Percentiles rank a stretch among this genome's conserved stretches.
Evolutionary conservation across 345 rosid species (phyloP).

Genomic region (Corchorus olitorius): DNA sequence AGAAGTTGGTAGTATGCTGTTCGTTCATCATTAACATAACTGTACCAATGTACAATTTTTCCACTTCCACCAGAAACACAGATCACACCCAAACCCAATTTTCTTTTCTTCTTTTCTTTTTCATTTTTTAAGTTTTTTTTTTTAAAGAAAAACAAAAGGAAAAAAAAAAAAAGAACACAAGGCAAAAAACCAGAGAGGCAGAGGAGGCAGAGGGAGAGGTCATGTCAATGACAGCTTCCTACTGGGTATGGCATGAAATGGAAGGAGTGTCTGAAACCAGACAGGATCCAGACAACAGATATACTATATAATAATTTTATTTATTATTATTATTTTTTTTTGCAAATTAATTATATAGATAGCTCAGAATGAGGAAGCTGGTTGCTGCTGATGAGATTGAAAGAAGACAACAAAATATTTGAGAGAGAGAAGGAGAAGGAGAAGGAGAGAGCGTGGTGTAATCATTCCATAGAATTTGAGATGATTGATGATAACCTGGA

Average conservation of each 20-base stretch:
- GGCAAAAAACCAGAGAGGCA: not conserved
- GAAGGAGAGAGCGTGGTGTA: conserved; percentile 19
- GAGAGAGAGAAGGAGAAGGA: not conserved
- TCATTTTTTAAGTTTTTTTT: no score
- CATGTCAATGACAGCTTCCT: conserved; percentile 27
- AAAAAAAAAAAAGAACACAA: no score
- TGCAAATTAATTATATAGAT: no score
- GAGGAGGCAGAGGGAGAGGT: conserved; percentile 2
- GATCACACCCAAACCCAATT: not conserved
- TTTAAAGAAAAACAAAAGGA: no score
- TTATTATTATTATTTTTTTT: no score
- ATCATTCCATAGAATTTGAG: conserved; percentile 27
- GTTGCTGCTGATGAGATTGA: not conserved
- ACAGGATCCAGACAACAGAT: conserved; percentile 14
- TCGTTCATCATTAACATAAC: not conserved
- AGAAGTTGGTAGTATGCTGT: conserved; percentile 8
- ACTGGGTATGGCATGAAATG: conserved; percentile 12
- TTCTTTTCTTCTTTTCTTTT: not conserved
- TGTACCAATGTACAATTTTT: conserved; percentile 8
- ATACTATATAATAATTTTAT: no score
- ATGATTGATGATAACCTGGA: conserved; percentile 17
- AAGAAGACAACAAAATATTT: not conserved
- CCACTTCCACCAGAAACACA: not conserved
- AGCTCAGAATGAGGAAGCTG: no score
- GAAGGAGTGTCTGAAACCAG: conserved; percentile 1